Evolutionary conservation across 2,329 filamentous ascomycete species (phyloP).

Genomic region (Emydomyces testavorans): DNA sequence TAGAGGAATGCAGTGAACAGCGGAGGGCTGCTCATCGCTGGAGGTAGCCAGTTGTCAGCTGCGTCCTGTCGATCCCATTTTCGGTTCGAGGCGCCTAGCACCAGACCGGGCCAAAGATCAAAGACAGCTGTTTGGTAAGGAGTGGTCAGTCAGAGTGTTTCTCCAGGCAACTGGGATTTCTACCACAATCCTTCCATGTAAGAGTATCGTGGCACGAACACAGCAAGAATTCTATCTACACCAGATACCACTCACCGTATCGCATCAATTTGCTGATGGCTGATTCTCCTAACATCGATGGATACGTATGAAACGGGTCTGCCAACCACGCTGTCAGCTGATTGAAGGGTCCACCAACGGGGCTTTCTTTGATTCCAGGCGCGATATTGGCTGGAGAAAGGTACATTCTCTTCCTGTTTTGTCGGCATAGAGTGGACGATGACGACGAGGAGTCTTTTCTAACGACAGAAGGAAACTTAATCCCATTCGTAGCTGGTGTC

Average conservation of each 20-base stretch:
- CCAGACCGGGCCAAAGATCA: constrained; percentile 18
- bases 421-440: background rate
- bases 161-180: background rate
- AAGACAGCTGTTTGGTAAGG: constrained; percentile 11
- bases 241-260: constrained; percentile 14
- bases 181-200: background rate
- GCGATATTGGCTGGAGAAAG: background rate
- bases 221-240: background rate
- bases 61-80: constrained; percentile 15
- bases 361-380: background rate
- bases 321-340: constrained; percentile 14
- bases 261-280: constrained; percentile 17
- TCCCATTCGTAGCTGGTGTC: background rate
- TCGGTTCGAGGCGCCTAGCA: constrained; percentile 13
- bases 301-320: constrained; percentile 13
- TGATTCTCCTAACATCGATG: constrained; percentile 15
- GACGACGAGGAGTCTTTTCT: background rate
- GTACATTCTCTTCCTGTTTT: background rate
- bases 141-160: background rate
- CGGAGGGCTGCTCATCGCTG: constrained; percentile 15
- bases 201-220: background rate
- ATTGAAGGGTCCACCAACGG: constrained; percentile 14
- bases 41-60: constrained; percentile 16
- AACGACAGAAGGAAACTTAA: background rate
- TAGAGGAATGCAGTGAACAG: constrained; percentile 18